Base-by-base conservation (phyloP, 2,329 filamentous ascomycete genomes). In the Epichloe typhina region DNA sequence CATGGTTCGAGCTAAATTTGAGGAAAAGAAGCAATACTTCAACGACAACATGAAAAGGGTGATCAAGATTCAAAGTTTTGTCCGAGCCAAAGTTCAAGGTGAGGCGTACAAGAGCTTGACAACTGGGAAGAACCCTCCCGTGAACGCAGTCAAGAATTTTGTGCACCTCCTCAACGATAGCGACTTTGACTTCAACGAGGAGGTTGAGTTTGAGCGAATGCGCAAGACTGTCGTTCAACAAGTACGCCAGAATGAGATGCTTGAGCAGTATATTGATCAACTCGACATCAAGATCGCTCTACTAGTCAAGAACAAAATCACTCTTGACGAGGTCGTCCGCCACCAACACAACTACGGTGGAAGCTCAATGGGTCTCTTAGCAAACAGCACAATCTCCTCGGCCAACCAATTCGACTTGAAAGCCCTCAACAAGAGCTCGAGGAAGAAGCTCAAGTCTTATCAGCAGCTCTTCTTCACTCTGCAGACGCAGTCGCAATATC, bases 281-380 rank as follows among this genome's bases (percentile, higher is more conserved):
- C 79, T 98, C 37, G 94, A 98, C 63, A 95, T 98, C 74, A 98
- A 98, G 72, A 98, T 98, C 65, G 93, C 93, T 1, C 78, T 98
- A 3, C 76, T 98, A 17, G 93, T 98, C 61, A 97, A 97, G 76
- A 98, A 98, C 78, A 98, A 98, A 69, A 98, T 98, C 62, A 97
- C 93, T 0, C 76, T 98, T 4, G 93, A 98, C 62, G 94, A 98
- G 69, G 93, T 98, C 31, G 87, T 98, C 50, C 88, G 89, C 60
- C 93, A 97, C 64, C 93, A 98, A 63, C 91, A 86, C 71, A 94
- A 95, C 65, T 96, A 93, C 61, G 93, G 93, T 51, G 90, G 91
- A 2, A 86, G 93, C 61, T 83, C 90, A 21, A 85, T 89, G 55
- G 86, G 81, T 53, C 77, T 97, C 33, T 74, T 98, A 46, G 86